Base-by-base conservation (phyloP, 176 grass and related monocot species). In the sorghum (Sorghum bicolor) region DNA sequence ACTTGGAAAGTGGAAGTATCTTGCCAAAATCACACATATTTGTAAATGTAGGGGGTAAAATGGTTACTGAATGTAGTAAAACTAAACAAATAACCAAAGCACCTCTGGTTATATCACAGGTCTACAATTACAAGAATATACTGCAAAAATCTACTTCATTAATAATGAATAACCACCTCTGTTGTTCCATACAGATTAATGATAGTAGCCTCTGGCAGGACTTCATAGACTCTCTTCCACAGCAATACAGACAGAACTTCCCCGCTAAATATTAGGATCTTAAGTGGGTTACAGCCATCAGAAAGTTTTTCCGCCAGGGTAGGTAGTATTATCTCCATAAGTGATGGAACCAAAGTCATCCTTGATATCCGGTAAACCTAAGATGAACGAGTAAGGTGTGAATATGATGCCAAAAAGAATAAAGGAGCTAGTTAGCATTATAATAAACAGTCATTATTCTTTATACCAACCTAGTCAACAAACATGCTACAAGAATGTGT, bases 171-270 rank as follows among this genome's bases (percentile, higher is more conserved):
- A 28, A 34, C 93, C 74, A 98, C 92, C 95, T 94, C 95, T 25
- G 92, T 93, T 70, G 82, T 93, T 88, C 95, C 92, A 67, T 94
- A 98, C 39, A 94, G 67, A 86, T 94, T 94, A 25, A 98, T 81
- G 38, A 98, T 91, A 60, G 84, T 87, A 88, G 88, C 90, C 30
- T 89, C 77, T 67, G 92, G 85, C 5, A 98, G 43, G 86, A 89
- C 84, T 80, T 89, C 13, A 31, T 79, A 44, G 3, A 98, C 88
- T 50, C 81, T 91, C 72, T 73, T 87, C 89, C 92, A 94, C 22
- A 98, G 84, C 38, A 72, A 85, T 40, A 98, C 13, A 4, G 88
- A 88, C 28, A 98, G 83, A 55, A 88, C 45, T 74, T 98, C 95
- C 65, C 92, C 92, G 2, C 95, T 97, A 84, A 97, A 94, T 72